Evolutionary conservation across 1,284 basidiomycete genomes (phyloP), one percentile per base, ranked within the genome.

Genomic region (Exobasidium cylindrosporum): DNA sequence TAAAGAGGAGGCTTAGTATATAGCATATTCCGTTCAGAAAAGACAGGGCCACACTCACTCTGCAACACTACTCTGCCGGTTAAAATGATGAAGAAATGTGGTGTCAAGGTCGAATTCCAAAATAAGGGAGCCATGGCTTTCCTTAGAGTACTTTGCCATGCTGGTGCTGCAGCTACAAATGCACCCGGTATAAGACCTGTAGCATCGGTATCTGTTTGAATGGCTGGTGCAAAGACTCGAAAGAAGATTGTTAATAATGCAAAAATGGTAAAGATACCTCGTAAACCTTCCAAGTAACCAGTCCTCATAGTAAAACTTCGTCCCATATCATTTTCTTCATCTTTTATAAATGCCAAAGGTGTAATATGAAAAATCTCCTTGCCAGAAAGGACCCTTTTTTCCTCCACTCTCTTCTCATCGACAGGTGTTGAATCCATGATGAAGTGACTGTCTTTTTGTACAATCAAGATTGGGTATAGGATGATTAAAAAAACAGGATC

Each of bases 181-280:
- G 23, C 47, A 14, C 10, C 7, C 7, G 47, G 47, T 7, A 50
- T 26, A 7, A 50, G 10, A 7, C 47, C 47, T 7, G 7, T 23
- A 7, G 10, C 14, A 50, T 50, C 47, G 10, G 67, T 61, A 56
- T 74, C 72, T 0, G 66, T 60, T 0, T 66, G 68, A 3, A 73
- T 60, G 26, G 72, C 70, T 3, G 72, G 70, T 2, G 72, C 72
- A 56, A 74, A 69, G 43, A 70, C 54, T n/a, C 72, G 66, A 61
- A 74, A 69, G 57, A 74, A 74, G 11, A 63, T 71, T 63, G 63
- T 70, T 0, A 74, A 26, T 26, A 73, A 52, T 28, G 67, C 64
- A 32, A 72, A 66, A 31, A 74, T 11, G 1, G 67, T 71, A 0
- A 74, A 45, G 4, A 73, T 21, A 17, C 72, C 72, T 7, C 52